phyloP scores from a whole-genome alignment of 768 basidiomycete species.

The Leucosporidium scottii region DNA sequence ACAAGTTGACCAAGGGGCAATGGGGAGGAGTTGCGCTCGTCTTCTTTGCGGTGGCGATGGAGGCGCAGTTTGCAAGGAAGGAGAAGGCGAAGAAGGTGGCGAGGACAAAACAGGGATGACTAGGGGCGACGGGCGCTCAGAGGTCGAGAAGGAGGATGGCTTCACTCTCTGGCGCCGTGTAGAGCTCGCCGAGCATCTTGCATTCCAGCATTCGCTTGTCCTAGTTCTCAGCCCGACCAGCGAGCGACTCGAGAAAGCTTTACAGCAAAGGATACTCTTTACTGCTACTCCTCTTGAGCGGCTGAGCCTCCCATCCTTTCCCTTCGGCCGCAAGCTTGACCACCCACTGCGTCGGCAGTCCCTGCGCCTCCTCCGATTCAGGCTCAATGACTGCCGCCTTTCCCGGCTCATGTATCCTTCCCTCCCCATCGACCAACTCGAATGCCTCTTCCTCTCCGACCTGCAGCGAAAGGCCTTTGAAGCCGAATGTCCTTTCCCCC shows the following conservation, averaged over 20 bases:
- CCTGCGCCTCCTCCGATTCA: neutral
- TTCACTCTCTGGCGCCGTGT: no score
- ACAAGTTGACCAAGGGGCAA: conserved; percentile 72
- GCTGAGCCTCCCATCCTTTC: neutral
- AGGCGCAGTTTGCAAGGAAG: conserved; percentile 5
- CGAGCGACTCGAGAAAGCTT: no score
- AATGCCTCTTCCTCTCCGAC: neutral
- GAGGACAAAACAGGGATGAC: neutral
- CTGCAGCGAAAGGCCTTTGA: neutral
- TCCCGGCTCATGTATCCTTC: neutral
- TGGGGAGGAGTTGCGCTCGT: conserved; percentile 89
- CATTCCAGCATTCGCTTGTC: no score
- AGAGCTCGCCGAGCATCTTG: no score
- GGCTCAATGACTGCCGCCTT: neutral
- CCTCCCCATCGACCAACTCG: neutral
- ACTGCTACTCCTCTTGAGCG: no score
- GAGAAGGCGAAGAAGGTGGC: neutral
- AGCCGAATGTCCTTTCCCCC: neutral
- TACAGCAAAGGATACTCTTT: no score
- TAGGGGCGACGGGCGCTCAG: no score
- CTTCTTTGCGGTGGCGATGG: conserved; percentile 58
- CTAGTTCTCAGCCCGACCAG: no score
- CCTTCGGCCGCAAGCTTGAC: neutral
- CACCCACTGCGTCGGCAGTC: neutral
- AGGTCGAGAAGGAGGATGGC: no score